phyloP scores from a whole-genome alignment of 345 rosid genomes.

The Durio zibethinus region DNA sequence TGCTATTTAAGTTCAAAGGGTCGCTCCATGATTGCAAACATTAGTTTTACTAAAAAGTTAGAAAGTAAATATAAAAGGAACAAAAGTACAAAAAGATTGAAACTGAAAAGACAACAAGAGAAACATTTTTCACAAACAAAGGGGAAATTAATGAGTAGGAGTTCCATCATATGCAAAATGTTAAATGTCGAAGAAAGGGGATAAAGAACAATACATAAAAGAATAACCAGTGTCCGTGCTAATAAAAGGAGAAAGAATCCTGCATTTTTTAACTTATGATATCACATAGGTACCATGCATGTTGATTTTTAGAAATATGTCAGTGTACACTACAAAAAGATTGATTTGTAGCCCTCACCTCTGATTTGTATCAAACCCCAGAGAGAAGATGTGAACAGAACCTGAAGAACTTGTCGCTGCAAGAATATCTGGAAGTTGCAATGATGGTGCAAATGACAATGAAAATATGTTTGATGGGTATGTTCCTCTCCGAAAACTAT shows the following conservation, averaged over 20 bases:
- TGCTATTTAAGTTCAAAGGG: neutral
- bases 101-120: neutral
- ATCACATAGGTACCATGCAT: neutral
- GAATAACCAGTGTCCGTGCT: neutral
- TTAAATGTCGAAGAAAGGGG: neutral
- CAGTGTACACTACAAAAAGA: neutral
- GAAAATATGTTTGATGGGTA: slow-evolving; percentile 83
- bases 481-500: slow-evolving; percentile 87
- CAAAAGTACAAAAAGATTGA: neutral
- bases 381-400: slow-evolving; percentile 72
- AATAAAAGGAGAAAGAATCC: neutral
- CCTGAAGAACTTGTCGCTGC: slow-evolving; percentile 86
- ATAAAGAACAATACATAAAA: neutral
- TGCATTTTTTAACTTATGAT: neutral
- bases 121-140: neutral
- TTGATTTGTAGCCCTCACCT: slow-evolving; percentile 41
- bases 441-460: slow-evolving; percentile 80
- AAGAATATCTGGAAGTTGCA: slow-evolving; percentile 68
- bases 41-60: neutral
- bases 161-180: slow-evolving; percentile 6
- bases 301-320: slow-evolving; percentile 1
- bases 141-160: neutral
- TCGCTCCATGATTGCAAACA: neutral
- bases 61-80: neutral
- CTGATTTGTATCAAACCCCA: slow-evolving; percentile 55